Base-by-base conservation (phyloP, 1,284 basidiomycete genomes). In the Quambalaria eucalypti region DNA sequence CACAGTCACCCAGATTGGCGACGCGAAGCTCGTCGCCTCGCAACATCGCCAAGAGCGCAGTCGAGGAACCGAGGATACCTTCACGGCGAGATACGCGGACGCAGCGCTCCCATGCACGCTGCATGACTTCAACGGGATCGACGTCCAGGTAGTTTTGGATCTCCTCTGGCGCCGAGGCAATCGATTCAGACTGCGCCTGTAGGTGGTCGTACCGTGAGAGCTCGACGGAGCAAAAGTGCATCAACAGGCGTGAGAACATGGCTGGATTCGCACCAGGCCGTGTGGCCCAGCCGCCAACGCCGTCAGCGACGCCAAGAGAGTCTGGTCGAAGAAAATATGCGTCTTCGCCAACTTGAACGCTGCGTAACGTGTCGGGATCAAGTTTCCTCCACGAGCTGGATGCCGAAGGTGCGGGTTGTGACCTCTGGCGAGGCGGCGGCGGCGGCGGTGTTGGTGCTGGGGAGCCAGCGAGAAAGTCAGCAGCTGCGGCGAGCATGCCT, bases 1-100 rank as follows among this genome's bases (percentile, higher is more conserved):
- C 69, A 72, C 89, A 93, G 75, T 97, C 92, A 21, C 92, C 92
- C 7, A 97, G 77, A 69, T 96, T 91, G 1, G 91, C 92, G 30
- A 97, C 85, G 52, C 85, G 83, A 42, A 96, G 81, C 50, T 90
- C 85, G 9, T 88, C 86, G 54, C 86, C 83, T 42, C 82, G 76
- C 16, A 84, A 76, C 28, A 83, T 66, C 0, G 82, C 82, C 3
- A 83, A 67, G 0, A 82, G 73, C 26, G 81, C 82, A 8, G 80
- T 83, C 26, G 81, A 80, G 2, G 80, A 80, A 12, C 82, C 82
- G 58, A 78, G 76, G 30, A 82, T 78, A 16, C 82, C 81, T 76
- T 81, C 66, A 74, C 80, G 19, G 73, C 69, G 55, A 78, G 68
- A 60, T 2, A 70, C 70, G 2, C 73, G 62, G 19, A 75, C 71